Evolutionary conservation across 1,284 basidiomycete species (phyloP), one percentile per base, ranked within the genome.

Genomic region (Dichomitus squalens): DNA sequence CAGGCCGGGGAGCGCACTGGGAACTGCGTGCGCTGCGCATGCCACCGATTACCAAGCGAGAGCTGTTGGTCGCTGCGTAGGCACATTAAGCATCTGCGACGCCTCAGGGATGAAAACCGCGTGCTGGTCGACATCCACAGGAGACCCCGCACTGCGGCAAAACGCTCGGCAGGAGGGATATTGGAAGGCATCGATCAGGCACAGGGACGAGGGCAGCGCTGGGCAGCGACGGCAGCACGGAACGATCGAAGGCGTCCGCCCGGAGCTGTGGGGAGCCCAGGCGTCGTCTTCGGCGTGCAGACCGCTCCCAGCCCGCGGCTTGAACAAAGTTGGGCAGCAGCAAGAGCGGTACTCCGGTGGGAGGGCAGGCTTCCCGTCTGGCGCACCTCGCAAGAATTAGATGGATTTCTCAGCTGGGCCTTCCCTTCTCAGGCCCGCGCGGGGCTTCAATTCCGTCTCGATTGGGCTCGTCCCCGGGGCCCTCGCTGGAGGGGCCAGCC

Each of bases 181-280:
- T 38, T 49, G 33, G 52, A 44, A 20, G n/a, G 36, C 40, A 43
- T 41, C 56, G 56, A 58, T 58, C 56, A 58, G 56, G 56, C 47
- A 58, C 56, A 53, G 53, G 56, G 55, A 49, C 44, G 38, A 29
- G 16, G 27, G 29, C 39, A 8, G 36, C 14, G 41, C n/a, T n/a
- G 25, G 20, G 7, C 23, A 21, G 3, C 23, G 23, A 43, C 40
- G 41, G 41, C 41, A n/a, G 41, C 25, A 44, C 41, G 41, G 41
- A 44, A 18, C 41, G 40, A 20, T 11, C 12, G 20, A 43, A 43
- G 23, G 40, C 40, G 25, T 27, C 41, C 12, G 41, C 25, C 41
- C 21, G 41, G 41, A n/a, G 25, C 41, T 44, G 25, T 44, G 25
- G 25, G 25, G 11, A 21, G 18, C 14, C 38, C 38, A 20, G n/a